Conservation (phyloP, 805 yeast species). For the Saccharomycopsis sp. region DNA sequence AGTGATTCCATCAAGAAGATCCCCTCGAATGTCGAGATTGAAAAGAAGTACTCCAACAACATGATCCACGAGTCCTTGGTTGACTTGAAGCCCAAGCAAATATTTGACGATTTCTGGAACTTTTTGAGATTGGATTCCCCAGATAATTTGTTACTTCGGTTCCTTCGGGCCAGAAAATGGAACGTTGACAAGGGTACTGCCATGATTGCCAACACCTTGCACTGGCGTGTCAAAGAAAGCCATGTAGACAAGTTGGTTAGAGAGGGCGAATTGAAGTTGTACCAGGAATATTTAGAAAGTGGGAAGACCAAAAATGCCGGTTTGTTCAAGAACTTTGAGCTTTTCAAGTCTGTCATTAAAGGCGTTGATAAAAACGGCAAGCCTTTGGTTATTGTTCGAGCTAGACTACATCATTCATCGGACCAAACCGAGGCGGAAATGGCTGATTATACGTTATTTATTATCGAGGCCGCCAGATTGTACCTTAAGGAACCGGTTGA, state of each 20-base stretch:
- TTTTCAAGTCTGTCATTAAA: constrained; percentile 64
- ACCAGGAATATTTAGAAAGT: constrained; percentile 9
- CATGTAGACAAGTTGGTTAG: constrained; percentile 55
- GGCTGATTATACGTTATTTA: constrained; percentile 64
- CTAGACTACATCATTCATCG: constrained; percentile 63
- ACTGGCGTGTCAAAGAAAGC: constrained; percentile 65
- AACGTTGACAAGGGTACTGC: constrained; percentile 57
- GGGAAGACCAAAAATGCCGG: constrained; percentile 32
- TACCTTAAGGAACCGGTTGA: constrained; percentile 70
- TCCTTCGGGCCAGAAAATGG: constrained; percentile 84
- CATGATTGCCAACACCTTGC: constrained; percentile 67
- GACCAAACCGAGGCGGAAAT: constrained; percentile 67
- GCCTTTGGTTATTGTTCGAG: constrained; percentile 78
- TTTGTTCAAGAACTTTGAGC: constrained; percentile 48
- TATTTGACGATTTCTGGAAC: constrained; percentile 49
- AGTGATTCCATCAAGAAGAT: constrained; percentile 17
- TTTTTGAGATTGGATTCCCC: constrained; percentile 71
- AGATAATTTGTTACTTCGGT: constrained; percentile 71
- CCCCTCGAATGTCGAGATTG: constrained; percentile 27
- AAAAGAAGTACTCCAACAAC: constrained; percentile 30
- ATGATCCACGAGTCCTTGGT: constrained; percentile 44
- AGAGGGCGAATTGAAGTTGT: constrained; percentile 58
- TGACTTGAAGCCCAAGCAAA: constrained; percentile 44
- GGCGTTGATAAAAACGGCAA: constrained; percentile 70
- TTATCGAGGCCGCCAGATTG: constrained; percentile 79